Percentiles rank a stretch among this genome's conserved stretches.
Evolutionary conservation across 768 basidiomycete genomes (phyloP).

Genomic region (Russula sp.): DNA sequence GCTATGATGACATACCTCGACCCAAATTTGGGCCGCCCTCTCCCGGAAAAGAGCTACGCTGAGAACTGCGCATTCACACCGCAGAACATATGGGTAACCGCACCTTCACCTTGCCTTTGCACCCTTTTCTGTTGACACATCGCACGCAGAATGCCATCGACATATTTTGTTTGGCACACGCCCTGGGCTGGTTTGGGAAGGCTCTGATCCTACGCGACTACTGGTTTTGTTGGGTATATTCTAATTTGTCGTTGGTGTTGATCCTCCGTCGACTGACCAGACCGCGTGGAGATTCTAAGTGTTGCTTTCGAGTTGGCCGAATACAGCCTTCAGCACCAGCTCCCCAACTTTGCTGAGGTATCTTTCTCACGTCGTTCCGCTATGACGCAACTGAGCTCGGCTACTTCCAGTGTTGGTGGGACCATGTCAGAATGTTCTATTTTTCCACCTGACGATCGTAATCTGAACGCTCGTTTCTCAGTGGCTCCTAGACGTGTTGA

Average conservation of each 20-base stretch:
- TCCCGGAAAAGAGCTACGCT: conserved; percentile 83
- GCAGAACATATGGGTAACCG: conserved; percentile 58
- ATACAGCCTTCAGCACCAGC: conserved; percentile 80
- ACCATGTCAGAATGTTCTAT: conserved; percentile 53
- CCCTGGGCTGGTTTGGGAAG: conserved; percentile 88
- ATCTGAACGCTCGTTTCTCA: conserved; percentile 26
- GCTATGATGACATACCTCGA: conserved; percentile 77
- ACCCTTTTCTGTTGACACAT: background rate
- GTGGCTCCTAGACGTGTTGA: conserved; percentile 82
- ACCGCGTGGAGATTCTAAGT: conserved; percentile 58
- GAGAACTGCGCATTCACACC: conserved; percentile 66
- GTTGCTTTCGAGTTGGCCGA: conserved; percentile 85
- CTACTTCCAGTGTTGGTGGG: conserved; percentile 75
- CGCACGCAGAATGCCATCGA: conserved; percentile 62
- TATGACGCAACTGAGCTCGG: conserved; percentile 23
- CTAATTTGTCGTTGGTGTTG: conserved; percentile 1
- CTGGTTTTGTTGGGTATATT: conserved; percentile 85
- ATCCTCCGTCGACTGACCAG: conserved; percentile 17
- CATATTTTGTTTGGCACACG: conserved; percentile 80
- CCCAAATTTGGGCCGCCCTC: conserved; percentile 55
- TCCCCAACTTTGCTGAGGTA: conserved; percentile 86
- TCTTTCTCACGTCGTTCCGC: conserved; percentile 24
- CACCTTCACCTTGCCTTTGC: background rate
- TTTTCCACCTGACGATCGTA: conserved; percentile 1
- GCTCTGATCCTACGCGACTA: conserved; percentile 86